These are phyloP conservation scores for Colletotrichum aenigma DNA, from an alignment of 2,329 filamentous ascomycete species.

Conservation along the genomic window DNA sequence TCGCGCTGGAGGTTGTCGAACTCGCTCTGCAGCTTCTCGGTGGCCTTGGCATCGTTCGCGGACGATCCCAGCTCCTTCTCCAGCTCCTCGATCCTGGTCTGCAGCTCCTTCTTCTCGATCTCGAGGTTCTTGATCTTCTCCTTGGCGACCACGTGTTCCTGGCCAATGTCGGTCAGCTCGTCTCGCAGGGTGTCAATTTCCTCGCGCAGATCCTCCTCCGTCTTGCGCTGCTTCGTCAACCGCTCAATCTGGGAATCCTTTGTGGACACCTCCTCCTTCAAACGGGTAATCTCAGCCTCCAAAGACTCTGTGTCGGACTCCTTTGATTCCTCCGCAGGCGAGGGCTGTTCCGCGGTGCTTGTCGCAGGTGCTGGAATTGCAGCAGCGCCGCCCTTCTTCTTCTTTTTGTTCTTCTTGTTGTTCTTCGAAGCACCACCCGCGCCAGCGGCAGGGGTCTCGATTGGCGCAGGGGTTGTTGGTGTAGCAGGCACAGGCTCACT, in stretches of 20 bases:
- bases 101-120: constrained; percentile 69
- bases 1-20: constrained; percentile 60
- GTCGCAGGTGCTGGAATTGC: constrained; percentile 25
- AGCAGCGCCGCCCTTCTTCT: constrained; percentile 74
- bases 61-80: constrained; percentile 69
- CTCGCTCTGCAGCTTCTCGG: constrained; percentile 63
- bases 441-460: constrained; percentile 27
- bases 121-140: constrained; percentile 75
- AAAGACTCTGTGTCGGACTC: constrained; percentile 42
- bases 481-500: constrained; percentile 22
- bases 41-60: constrained; percentile 42
- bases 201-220: constrained; percentile 79
- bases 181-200: constrained; percentile 87
- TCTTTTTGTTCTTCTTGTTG: constrained; percentile 80
- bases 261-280: constrained; percentile 59
- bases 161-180: constrained; percentile 77
- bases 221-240: constrained; percentile 71
- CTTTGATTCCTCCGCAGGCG: constrained; percentile 22
- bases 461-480: constrained; percentile 13
- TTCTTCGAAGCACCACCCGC: constrained; percentile 3
- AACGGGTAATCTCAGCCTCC: constrained; percentile 51
- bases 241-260: constrained; percentile 77
- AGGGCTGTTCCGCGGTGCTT: constrained; percentile 39
- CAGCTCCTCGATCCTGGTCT: constrained; percentile 67
- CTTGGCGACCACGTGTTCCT: constrained; percentile 84